These are phyloP conservation scores for Melastoma malabathricum DNA, from an alignment of 345 rosid genomes.

Conservation along the genomic window DNA sequence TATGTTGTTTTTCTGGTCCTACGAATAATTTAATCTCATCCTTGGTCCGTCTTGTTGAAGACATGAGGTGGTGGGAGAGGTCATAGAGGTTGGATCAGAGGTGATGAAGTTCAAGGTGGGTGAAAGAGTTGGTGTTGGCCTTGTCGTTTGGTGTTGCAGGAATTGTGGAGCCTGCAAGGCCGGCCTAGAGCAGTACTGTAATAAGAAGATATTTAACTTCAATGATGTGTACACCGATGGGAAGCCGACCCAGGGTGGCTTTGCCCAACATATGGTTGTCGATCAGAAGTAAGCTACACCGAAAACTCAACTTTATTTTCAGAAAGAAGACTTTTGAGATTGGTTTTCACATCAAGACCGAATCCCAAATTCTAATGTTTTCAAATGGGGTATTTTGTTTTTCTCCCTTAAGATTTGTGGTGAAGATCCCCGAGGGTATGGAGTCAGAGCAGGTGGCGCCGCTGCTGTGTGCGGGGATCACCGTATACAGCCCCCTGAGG, in stretches of 20 bases:
- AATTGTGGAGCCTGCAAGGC: constrained; percentile 37
- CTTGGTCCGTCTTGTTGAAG: constrained; percentile 11
- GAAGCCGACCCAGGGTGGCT: constrained; percentile 66
- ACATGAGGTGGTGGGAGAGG: constrained; percentile 75
- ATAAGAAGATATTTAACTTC: constrained; percentile 43
- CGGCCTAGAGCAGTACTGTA: constrained; percentile 60
- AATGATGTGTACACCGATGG: constrained; percentile 61
- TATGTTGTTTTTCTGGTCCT: not conserved
- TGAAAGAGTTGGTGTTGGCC: constrained; percentile 63
- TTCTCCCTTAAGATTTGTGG: constrained; percentile 9
- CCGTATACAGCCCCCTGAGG: constrained; percentile 74
- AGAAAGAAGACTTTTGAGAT: too few relatives aligned
- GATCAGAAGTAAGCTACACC: constrained; percentile 63
- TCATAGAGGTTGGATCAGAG: constrained; percentile 51
- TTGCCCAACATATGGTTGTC: constrained; percentile 53
- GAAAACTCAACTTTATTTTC: too few relatives aligned
- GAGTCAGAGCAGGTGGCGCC: constrained; percentile 83
- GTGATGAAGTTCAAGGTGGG: constrained; percentile 50
- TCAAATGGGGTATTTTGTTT: too few relatives aligned
- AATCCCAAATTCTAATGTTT: too few relatives aligned
- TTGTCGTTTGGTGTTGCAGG: constrained; percentile 62
- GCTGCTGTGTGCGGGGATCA: constrained; percentile 73
- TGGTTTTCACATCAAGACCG: too few relatives aligned
- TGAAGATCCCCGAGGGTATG: constrained; percentile 83
- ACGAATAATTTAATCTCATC: not conserved